These are phyloP conservation scores for Udeniomyces megalosporus DNA, from an alignment of 768 basidiomycete species.

Conservation along the genomic window DNA sequence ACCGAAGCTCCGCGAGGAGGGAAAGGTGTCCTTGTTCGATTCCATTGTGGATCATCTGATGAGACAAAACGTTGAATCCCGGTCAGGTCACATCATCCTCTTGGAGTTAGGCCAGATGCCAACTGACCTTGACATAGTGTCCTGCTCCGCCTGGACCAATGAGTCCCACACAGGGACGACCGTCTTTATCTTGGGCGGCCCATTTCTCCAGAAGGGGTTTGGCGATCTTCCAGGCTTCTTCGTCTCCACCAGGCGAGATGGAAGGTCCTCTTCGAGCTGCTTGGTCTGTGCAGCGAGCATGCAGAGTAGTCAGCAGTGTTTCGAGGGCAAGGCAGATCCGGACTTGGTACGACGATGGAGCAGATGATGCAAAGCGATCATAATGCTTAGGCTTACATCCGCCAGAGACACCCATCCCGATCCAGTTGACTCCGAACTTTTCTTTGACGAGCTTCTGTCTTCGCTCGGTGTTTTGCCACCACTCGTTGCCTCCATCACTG, in stretches of 20 bases:
- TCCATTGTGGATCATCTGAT: constrained; percentile 30
- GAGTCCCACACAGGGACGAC: constrained; percentile 25
- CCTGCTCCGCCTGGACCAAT: constrained; percentile 28
- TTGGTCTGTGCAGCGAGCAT: constrained; percentile 20
- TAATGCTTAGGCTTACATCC: constrained; percentile 27
- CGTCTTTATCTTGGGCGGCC: constrained; percentile 25
- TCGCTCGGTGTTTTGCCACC: constrained; percentile 26
- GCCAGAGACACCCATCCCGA: constrained; percentile 28
- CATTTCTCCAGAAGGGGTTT: constrained; percentile 26
- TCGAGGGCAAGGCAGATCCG: neutral
- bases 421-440: constrained; percentile 22
- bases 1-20: constrained; percentile 25
- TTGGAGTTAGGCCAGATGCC: too few species aligned
- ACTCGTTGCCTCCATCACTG: constrained; percentile 28
- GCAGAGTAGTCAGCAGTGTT: neutral
- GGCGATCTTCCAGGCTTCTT: constrained; percentile 24
- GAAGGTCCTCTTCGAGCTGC: constrained; percentile 27
- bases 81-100: too few species aligned
- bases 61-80: too few species aligned
- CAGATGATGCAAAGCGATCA: too few species aligned
- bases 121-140: constrained; percentile 22
- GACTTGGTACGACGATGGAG: neutral
- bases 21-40: constrained; percentile 22
- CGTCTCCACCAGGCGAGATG: constrained; percentile 25
- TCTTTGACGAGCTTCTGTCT: constrained; percentile 20